Evolutionary conservation across 495 filamentous ascomycete genomes (phyloP), one percentile per base, ranked within the genome.

Genomic region (Podospora sp.): DNA sequence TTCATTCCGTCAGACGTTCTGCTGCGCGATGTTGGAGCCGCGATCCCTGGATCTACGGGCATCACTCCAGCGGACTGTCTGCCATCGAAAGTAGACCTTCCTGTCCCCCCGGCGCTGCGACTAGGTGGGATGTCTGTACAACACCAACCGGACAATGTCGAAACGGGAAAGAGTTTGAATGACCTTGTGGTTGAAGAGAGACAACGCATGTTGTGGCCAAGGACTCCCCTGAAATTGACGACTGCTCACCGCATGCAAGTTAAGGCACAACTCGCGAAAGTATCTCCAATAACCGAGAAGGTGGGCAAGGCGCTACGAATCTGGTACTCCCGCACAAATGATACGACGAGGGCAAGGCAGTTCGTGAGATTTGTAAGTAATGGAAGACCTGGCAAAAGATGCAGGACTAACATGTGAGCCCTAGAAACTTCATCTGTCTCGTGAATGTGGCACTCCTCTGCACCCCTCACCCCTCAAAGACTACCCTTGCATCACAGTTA

Each of bases 321-420:
- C 6, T 86, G 82, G 81, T 86, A 80, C 61, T 36, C 66, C 21
- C 27, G 79, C 14, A 79, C 78, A 5, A 69, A 72, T 6, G 81
- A 85, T 58, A 79, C 84, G 33, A 67, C 27, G 5, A 77, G 79
- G n/a, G 77, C 81, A 22, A 79, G 74, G 26, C 67, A 76, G 69
- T 85, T 82, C 69, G 82, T 82, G 61, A 79, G 77, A 60, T 68
- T 74, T 40, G 83, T 85, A 76, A 73, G 83, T 82, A n/a, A n/a
- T n/a, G n/a, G n/a, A n/a, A n/a, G n/a, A n/a, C n/a, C n/a, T n/a
- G n/a, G n/a, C n/a, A n/a, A n/a, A n/a, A n/a, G n/a, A n/a, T n/a
- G n/a, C n/a, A n/a, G n/a, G n/a, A n/a, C n/a, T n/a, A n/a, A n/a
- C n/a, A n/a, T n/a, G n/a, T n/a, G n/a, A n/a, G n/a, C n/a, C n/a